These are phyloP conservation scores for Macrophomina tecta DNA, from an alignment of 2,329 filamentous ascomycete genomes.

Conservation along the genomic window DNA sequence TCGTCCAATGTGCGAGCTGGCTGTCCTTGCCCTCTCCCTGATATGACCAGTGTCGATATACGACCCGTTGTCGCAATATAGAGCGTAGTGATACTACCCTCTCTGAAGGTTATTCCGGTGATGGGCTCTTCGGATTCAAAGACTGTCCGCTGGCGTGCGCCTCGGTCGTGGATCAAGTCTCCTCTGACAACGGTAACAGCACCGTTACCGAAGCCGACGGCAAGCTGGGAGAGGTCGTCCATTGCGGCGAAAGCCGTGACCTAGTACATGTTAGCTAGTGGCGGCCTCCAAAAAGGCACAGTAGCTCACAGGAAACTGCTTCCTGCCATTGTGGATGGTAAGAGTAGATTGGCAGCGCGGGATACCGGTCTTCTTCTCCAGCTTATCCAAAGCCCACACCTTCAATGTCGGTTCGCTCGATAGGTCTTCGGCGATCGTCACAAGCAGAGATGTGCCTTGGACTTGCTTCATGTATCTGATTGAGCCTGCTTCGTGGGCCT, in stretches of 20 bases:
- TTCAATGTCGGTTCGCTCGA: slow-evolving; percentile 87
- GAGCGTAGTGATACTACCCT: slow-evolving; percentile 71
- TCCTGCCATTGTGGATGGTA: slow-evolving; percentile 84
- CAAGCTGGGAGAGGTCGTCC: slow-evolving; percentile 88
- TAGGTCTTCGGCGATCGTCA: slow-evolving; percentile 87
- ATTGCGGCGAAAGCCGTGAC: slow-evolving; percentile 89
- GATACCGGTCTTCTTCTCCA: slow-evolving; percentile 89
- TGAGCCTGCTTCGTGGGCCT: slow-evolving; percentile 78
- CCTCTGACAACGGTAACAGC: slow-evolving; percentile 92
- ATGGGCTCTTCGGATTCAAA: slow-evolving; percentile 97
- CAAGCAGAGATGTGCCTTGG: slow-evolving; percentile 81
- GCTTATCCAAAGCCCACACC: slow-evolving; percentile 96
- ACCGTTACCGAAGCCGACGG: slow-evolving; percentile 94
- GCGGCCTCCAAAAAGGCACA: neutral
- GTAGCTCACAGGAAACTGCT: slow-evolving; percentile 78
- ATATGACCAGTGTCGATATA: slow-evolving; percentile 84
- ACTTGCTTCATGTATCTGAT: slow-evolving; percentile 94
- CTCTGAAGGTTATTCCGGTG: slow-evolving; percentile 82
- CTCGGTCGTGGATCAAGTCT: slow-evolving; percentile 92
- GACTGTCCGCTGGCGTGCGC: slow-evolving; percentile 90
- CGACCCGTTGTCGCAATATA: slow-evolving; percentile 92
- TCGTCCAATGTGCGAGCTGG: slow-evolving; percentile 89
- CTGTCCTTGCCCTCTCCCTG: slow-evolving; percentile 86
- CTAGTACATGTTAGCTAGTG: slow-evolving; percentile 48
- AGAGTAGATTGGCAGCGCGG: slow-evolving; percentile 88